A percentile compares a stretch with the other conserved stretches of the same genome.
Evolutionary conservation across 2,329 filamentous ascomycete genomes (phyloP).

Genomic region (Diaporthe capsici): DNA sequence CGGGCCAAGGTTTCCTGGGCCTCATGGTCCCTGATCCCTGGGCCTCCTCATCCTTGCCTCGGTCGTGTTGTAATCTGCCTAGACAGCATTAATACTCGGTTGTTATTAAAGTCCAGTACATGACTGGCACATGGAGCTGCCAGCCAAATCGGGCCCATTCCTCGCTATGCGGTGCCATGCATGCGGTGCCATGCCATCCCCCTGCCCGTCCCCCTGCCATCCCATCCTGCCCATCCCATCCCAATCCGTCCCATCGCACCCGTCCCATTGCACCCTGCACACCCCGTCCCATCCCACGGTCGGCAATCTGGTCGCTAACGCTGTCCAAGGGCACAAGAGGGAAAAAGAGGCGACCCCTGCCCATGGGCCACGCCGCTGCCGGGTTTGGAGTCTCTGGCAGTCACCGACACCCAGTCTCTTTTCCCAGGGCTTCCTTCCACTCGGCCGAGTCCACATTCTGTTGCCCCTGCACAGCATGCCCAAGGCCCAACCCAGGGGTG

Average conservation of each 20-base stretch:
- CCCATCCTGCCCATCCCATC: background rate
- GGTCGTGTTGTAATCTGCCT: conserved; percentile 9
- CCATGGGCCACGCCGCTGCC: background rate
- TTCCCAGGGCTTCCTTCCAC: background rate
- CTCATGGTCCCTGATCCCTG: conserved; percentile 13
- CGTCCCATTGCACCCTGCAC: background rate
- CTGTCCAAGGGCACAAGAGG: background rate
- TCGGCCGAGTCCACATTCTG: conserved; percentile 20
- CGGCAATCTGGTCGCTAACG: conserved; percentile 27
- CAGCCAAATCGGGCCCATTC: conserved; percentile 2
- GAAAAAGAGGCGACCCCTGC: background rate
- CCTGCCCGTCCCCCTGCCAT: background rate
- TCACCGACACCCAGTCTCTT: background rate
- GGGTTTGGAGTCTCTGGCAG: background rate
- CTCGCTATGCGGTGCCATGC: background rate
- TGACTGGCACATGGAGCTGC: conserved; percentile 23
- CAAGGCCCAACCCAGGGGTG: background rate
- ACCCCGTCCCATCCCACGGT: conserved; percentile 13
- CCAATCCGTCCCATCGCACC: conserved; percentile 3
- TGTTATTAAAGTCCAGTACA: conserved; percentile 8
- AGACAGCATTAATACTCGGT: conserved; percentile 9
- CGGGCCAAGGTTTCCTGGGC: background rate
- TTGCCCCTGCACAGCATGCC: conserved; percentile 9
- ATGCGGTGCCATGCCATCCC: conserved; percentile 1
- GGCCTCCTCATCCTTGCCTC: conserved; percentile 5